Base-by-base conservation (phyloP, 257 asterid genomes). In the Cynanchum wilfordii region DNA sequence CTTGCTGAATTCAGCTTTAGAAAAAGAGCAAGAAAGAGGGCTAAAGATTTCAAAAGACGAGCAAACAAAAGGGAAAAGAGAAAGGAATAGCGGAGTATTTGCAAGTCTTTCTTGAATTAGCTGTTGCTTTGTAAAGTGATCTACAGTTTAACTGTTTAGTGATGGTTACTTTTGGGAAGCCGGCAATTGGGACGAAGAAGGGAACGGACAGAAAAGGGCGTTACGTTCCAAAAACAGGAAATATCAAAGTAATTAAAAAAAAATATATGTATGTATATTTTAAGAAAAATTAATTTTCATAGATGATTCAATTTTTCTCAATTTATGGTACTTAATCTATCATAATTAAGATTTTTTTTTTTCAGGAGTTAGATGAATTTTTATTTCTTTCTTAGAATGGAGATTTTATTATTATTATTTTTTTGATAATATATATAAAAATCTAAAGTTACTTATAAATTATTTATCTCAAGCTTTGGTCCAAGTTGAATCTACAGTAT, bases 1-100 rank as follows among this genome's bases (percentile, higher is more conserved):
- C 15, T 79, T 77, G 77, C 40, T 29, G 47, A 52, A 68, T 69
- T 77, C 67, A 49, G 66, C 47, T 19, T 44, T 49, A 49, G 29
- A 50, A 42, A 52, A 62, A 22, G 42, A 62, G 27, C 17, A 19
- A 22, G 70, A 15, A 30, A 36, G 55, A 20, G 11, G 68, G 56
- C 10, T 42, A 27, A 17, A 58, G 56, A 65, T 20, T 42, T 40
- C 64, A 52, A 16, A 40, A 60, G 51, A 11, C 11, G 66, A 40
- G 40, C 29, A 52, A 29, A 67, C 12, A 38, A 22, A 66, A 75
- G 67, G 79, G 15, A 36, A 52, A 52, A 25, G 57, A 49, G 69
- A 30, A 44, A 51, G 10, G 45, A 52, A 54, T 29, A 67, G 44
- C 11, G 47, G 71, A 44, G 47, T 57, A 10, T 55, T 57, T 57